A percentile compares a stretch with the other conserved stretches of the same genome.
phyloP scores from a whole-genome alignment of 202 grass and related monocot species.

The Zizania palustris region DNA sequence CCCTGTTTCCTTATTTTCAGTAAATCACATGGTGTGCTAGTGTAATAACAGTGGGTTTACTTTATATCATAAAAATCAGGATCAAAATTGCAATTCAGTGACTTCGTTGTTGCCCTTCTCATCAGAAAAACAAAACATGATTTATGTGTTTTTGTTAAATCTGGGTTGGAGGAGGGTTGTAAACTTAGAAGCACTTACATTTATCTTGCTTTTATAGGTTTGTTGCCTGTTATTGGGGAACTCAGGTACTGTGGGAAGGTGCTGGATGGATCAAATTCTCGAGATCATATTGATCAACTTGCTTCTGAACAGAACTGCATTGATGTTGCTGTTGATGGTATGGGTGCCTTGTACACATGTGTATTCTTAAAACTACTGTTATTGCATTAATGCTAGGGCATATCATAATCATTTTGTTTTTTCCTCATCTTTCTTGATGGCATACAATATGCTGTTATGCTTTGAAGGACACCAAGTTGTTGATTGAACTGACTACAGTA shows the following conservation, averaged over 20 bases:
- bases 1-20: conserved; percentile 7
- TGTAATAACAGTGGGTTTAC: not conserved
- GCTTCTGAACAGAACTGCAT: conserved; percentile 63
- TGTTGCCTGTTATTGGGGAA: conserved; percentile 78
- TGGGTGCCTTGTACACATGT: conserved; percentile 22
- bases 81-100: not conserved
- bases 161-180: not conserved
- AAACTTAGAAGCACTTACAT: conserved; percentile 27
- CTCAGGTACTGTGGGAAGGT: conserved; percentile 62
- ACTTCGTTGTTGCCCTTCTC: conserved; percentile 11
- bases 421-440: conserved; percentile 28
- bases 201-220: conserved; percentile 50
- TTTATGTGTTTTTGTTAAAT: conserved; percentile 1
- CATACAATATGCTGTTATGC: conserved; percentile 17
- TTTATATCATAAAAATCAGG: conserved; percentile 2
- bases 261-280: conserved; percentile 51
- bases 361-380: conserved; percentile 23
- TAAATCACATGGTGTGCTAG: not conserved
- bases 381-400: conserved; percentile 20
- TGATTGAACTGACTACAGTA: conserved; percentile 10
- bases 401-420: conserved; percentile 1
- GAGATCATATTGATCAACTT: conserved; percentile 57
- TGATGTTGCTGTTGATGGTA: conserved; percentile 77
- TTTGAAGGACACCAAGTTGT: conserved; percentile 1
- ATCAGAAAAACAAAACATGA: conserved; percentile 1